A percentile compares a stretch with the other conserved stretches of the same genome.
Conservation (phyloP, 2,329 filamentous ascomycete genomes). For the Fusarium lateritium region DNA sequence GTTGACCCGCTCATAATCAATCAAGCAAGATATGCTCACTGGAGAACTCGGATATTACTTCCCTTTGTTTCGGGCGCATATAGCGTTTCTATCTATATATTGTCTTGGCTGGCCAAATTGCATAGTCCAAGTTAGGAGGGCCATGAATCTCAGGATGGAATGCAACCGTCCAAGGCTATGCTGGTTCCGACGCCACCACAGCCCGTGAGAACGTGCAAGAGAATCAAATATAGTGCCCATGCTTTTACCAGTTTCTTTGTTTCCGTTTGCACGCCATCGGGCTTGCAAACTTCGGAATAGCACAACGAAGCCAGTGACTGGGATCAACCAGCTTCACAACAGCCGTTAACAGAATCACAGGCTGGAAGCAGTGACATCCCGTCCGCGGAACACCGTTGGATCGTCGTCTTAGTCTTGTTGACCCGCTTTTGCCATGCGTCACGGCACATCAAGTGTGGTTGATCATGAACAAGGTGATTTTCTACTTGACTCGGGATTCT, state of each 20-base stretch:
- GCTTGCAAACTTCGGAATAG: neutral
- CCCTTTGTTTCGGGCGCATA: conserved; percentile 2
- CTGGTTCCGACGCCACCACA: neutral
- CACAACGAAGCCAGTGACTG: neutral
- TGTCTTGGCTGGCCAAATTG: conserved; percentile 7
- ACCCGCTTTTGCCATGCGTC: conserved; percentile 36
- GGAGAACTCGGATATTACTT: conserved; percentile 4
- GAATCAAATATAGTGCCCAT: neutral
- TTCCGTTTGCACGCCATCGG: conserved; percentile 1
- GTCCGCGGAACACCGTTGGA: conserved; percentile 28
- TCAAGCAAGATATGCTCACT: conserved; percentile 9
- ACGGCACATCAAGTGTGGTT: conserved; percentile 11
- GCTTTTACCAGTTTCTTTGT: neutral
- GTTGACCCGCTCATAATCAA: conserved; percentile 7
- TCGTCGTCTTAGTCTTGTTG: conserved; percentile 5
- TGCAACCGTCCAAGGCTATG: conserved; percentile 7
- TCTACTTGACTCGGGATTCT: conserved; percentile 26
- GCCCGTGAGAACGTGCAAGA: neutral
- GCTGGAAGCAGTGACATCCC: conserved; percentile 23
- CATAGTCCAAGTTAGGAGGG: neutral
- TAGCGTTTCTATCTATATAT: neutral
- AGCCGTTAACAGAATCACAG: neutral
- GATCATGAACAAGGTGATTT: conserved; percentile 13
- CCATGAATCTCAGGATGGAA: conserved; percentile 16
- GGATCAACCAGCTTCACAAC: neutral